A percentile compares a stretch with the other conserved stretches of the same genome.
phyloP scores from a whole-genome alignment of 371 early-diverging fungal genomes.

The Mortierella sp. region DNA sequence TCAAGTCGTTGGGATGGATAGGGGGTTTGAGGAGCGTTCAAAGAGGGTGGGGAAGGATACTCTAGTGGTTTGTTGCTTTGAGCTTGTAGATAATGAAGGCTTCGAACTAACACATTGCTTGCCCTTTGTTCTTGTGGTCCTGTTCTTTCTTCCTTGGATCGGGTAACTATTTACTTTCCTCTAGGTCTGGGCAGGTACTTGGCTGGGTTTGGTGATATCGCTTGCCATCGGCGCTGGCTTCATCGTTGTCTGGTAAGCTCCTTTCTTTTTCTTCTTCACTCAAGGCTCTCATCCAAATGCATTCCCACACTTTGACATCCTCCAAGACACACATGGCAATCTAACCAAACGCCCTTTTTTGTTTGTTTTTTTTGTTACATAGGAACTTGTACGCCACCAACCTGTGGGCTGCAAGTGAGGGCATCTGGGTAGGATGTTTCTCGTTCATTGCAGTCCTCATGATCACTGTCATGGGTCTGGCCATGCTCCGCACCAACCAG shows the following conservation, averaged over 20 bases:
- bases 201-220: constrained; percentile 69
- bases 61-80: neutral
- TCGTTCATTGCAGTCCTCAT: constrained; percentile 76
- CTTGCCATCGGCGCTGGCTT: constrained; percentile 80
- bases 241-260: constrained; percentile 73
- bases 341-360: neutral
- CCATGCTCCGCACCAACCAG: constrained; percentile 76
- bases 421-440: constrained; percentile 86
- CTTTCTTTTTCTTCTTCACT: neutral
- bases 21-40: neutral
- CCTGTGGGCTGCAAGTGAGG: constrained; percentile 79
- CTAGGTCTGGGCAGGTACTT: constrained; percentile 74
- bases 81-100: neutral
- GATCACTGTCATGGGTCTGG: constrained; percentile 82
- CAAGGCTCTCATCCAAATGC: neutral
- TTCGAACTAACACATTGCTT: neutral
- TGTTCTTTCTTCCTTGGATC: neutral
- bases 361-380: neutral
- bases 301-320: neutral
- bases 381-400: constrained; percentile 68
- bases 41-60: neutral
- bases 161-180: neutral
- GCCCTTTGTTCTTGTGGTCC: neutral
- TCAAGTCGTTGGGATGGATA: neutral
- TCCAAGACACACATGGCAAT: neutral